Evolutionary conservation across 129 eudicot genomes (phyloP).

Genomic region (Deinandra increscens): DNA sequence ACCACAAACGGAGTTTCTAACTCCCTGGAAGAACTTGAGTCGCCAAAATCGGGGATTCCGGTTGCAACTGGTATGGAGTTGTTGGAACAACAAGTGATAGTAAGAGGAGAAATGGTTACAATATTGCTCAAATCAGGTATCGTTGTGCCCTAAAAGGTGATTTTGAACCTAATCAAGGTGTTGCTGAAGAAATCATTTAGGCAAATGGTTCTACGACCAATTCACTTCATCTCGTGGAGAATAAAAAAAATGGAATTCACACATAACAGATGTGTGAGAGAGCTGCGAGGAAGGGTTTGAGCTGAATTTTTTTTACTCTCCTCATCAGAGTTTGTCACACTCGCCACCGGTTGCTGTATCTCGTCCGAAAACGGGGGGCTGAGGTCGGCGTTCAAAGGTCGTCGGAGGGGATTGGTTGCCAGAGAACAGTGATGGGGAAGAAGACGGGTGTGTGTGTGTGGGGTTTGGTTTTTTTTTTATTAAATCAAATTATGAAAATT

Average conservation of each 20-base stretch:
- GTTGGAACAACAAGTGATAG: constrained; percentile 23
- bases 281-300: not conserved
- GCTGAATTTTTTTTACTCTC: no score
- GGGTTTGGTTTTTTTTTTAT: no score
- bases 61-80: constrained; percentile 9
- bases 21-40: not conserved
- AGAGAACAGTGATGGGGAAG: no score
- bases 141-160: constrained; percentile 16
- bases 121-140: constrained; percentile 39
- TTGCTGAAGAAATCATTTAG: not conserved
- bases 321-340: no score
- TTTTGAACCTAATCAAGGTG: not conserved
- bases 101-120: constrained; percentile 8
- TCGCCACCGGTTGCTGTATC: no score
- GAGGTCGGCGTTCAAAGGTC: no score
- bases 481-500: no score
- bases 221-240: not conserved
- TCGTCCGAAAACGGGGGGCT: no score
- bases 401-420: no score
- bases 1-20: not conserved
- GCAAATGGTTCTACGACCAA: not conserved
- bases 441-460: no score
- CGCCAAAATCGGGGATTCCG: not conserved
- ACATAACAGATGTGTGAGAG: no score
- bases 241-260: not conserved